Evolutionary conservation across 768 basidiomycete genomes (phyloP).

Genomic region (Butyriboletus loyo): DNA sequence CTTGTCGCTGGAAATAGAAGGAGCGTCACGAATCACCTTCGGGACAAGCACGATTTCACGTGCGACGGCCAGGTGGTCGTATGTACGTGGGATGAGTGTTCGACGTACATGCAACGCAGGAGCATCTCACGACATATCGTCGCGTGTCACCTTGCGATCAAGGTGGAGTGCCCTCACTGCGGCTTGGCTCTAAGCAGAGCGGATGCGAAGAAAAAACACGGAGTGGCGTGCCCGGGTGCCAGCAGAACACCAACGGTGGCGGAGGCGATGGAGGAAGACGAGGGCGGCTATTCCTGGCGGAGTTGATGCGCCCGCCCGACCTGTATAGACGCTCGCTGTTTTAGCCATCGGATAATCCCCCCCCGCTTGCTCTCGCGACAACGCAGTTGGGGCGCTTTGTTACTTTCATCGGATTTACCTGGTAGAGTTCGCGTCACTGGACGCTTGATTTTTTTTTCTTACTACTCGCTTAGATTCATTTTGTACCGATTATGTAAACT

Average conservation of each 20-base stretch:
- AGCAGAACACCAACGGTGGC: neutral
- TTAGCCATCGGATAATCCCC: neutral
- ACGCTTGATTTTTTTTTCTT: neutral
- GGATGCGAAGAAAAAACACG: constrained; percentile 27
- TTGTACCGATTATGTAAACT: neutral
- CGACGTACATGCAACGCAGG: constrained; percentile 18
- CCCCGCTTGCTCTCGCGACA: neutral
- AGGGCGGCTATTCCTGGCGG: constrained; percentile 7
- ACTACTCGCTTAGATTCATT: neutral
- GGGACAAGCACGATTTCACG: constrained; percentile 17
- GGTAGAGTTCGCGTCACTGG: neutral
- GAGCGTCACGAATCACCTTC: constrained; percentile 21
- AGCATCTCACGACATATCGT: constrained; percentile 28
- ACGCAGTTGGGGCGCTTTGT: no score
- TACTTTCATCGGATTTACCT: neutral
- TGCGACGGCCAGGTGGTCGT: constrained; percentile 10
- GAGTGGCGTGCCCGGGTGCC: constrained; percentile 7
- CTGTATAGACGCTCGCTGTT: neutral
- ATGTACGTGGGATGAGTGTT: constrained; percentile 21
- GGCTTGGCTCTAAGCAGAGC: constrained; percentile 17
- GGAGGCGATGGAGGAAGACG: neutral
- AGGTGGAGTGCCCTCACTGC: constrained; percentile 15
- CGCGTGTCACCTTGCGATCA: constrained; percentile 23
- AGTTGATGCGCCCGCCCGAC: constrained; percentile 9
- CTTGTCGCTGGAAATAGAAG: constrained; percentile 16